Percentiles rank a stretch among this genome's conserved stretches.
phyloP scores from a whole-genome alignment of 2,329 filamentous ascomycete species.

The Colletotrichum kahawae region DNA sequence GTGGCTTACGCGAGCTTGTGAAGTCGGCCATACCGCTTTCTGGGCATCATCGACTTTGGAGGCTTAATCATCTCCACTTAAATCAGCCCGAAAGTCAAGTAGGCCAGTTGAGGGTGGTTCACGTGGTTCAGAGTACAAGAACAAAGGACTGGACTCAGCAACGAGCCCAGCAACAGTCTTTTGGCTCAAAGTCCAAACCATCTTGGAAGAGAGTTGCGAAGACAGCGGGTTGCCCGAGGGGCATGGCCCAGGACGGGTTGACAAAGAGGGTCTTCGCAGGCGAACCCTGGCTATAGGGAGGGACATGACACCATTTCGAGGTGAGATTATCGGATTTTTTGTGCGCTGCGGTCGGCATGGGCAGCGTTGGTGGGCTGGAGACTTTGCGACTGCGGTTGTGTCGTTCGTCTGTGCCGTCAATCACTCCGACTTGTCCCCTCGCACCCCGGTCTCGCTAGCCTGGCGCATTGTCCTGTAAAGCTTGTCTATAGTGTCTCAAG shows the following conservation, averaged over 20 bases:
- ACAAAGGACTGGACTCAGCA: background rate
- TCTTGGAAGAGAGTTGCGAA: background rate
- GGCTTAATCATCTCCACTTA: background rate
- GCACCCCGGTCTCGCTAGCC: background rate
- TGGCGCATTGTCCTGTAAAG: constrained; percentile 2
- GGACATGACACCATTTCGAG: constrained; percentile 13
- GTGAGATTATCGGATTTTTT: constrained; percentile 1
- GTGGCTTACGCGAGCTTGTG: background rate
- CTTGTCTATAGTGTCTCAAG: constrained; percentile 7
- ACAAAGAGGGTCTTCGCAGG: constrained; percentile 6
- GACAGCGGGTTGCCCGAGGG: background rate
- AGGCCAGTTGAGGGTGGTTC: background rate
- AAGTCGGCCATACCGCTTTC: background rate
- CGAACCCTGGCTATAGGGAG: background rate
- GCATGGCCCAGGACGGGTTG: background rate
- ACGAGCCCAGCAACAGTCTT: background rate
- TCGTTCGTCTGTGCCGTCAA: background rate
- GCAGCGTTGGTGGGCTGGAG: background rate
- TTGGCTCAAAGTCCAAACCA: background rate
- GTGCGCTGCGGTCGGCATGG: background rate
- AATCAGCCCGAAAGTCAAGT: background rate
- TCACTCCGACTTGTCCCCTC: background rate
- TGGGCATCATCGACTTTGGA: background rate
- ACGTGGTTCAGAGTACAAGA: background rate
- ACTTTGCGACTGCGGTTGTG: background rate